Conservation (phyloP, 176 grass and related monocot species). For the Eleusine coracana region DNA sequence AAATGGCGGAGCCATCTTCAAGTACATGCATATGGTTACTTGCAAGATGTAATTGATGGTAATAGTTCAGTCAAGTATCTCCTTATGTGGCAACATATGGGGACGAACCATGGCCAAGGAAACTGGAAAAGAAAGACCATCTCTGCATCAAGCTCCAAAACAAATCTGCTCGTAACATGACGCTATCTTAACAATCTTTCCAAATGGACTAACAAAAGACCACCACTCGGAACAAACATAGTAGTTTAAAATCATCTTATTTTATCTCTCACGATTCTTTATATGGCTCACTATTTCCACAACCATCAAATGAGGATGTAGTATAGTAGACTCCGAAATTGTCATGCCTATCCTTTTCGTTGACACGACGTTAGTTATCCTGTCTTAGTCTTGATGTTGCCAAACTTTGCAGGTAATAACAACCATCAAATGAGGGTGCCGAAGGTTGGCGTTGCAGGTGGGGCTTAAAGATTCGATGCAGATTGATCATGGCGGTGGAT, state of each 20-base stretch:
- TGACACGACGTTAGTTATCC: not conserved
- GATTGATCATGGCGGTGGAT: not conserved
- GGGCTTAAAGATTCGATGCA: not conserved
- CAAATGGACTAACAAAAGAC: not conserved
- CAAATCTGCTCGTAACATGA: not conserved
- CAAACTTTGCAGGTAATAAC: not conserved
- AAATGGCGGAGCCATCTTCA: slow-evolving; percentile 37
- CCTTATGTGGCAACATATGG: not conserved
- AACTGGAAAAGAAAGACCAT: not conserved
- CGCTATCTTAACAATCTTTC: not conserved
- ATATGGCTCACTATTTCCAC: not conserved
- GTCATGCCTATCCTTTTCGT: not conserved
- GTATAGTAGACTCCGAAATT: not conserved
- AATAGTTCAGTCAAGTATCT: not conserved
- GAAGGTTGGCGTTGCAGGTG: not conserved
- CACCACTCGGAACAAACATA: not conserved
- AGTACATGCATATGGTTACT: slow-evolving; percentile 32
- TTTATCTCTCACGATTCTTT: not conserved
- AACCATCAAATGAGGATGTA: not conserved
- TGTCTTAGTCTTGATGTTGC: not conserved
- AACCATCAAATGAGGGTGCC: not conserved
- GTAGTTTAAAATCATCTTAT: not conserved
- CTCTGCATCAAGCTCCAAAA: not conserved
- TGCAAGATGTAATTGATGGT: not conserved
- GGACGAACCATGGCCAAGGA: not conserved